Conservation (phyloP, 1,284 basidiomycete species). For the Ustanciosporium gigantosporum region DNA sequence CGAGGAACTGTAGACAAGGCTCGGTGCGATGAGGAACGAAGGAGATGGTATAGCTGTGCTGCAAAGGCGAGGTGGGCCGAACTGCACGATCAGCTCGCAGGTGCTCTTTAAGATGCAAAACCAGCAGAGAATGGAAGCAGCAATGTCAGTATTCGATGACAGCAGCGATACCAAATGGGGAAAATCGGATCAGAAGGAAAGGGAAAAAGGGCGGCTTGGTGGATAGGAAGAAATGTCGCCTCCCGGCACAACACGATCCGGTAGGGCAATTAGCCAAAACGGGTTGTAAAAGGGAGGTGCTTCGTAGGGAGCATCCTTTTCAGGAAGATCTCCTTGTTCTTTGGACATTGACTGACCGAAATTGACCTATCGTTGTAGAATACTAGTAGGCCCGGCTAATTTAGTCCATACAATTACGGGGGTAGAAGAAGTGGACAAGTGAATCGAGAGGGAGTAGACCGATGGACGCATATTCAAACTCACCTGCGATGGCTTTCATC, state of each 20-base stretch:
- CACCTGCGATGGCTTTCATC: slow-evolving; percentile 88
- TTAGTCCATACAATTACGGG: slow-evolving; percentile 23
- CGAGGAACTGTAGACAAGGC: slow-evolving; percentile 65
- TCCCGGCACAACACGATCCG: slow-evolving; percentile 41
- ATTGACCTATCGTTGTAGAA: slow-evolving; percentile 36
- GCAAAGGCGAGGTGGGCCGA: slow-evolving; percentile 61
- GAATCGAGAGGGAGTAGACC: too few relatives aligned
- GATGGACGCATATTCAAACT: too few relatives aligned
- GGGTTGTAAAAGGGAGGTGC: slow-evolving; percentile 42
- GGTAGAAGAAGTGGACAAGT: not conserved
- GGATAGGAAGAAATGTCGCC: slow-evolving; percentile 21
- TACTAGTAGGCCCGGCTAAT: slow-evolving; percentile 47
- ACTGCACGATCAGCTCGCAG: slow-evolving; percentile 65
- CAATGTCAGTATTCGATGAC: not conserved
- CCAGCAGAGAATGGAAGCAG: slow-evolving; percentile 1
- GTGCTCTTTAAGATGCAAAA: slow-evolving; percentile 71
- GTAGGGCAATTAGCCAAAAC: slow-evolving; percentile 34
- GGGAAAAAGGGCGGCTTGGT: too few relatives aligned
- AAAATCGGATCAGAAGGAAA: not conserved
- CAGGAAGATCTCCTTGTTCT: slow-evolving; percentile 46
- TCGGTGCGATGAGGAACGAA: slow-evolving; percentile 86
- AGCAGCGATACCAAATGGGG: too few relatives aligned
- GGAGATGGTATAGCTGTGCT: slow-evolving; percentile 82
- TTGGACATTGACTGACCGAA: slow-evolving; percentile 54
- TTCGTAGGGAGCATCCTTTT: slow-evolving; percentile 47